These are phyloP conservation scores for Chlorencoelia australis DNA, from an alignment of 2,329 filamentous ascomycete genomes.

Conservation along the genomic window DNA sequence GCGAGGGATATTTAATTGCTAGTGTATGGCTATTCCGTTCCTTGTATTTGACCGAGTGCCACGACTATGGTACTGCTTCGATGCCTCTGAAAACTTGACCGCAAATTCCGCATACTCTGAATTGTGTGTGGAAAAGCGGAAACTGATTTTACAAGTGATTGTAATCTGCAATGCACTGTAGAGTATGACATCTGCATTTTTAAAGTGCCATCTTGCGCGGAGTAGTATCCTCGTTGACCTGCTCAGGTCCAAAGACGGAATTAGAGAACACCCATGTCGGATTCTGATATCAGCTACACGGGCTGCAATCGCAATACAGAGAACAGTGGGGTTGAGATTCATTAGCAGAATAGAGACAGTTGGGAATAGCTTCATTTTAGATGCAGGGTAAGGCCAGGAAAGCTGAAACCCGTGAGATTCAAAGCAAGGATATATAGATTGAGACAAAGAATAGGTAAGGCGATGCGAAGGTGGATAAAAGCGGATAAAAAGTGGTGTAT, in stretches of 20 bases:
- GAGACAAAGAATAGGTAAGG: neutral
- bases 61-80: neutral
- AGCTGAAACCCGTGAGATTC: constrained; percentile 1
- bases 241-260: too few relatives aligned
- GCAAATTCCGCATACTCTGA: neutral
- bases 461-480: neutral
- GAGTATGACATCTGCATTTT: too few relatives aligned
- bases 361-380: constrained; percentile 6
- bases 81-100: neutral
- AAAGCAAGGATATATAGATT: constrained; percentile 3
- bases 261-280: too few relatives aligned
- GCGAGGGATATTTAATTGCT: too few relatives aligned
- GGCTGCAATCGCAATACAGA: constrained; percentile 6
- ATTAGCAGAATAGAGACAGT: constrained; percentile 4
- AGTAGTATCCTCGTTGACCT: too few relatives aligned
- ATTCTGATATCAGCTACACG: too few relatives aligned
- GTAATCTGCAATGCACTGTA: too few relatives aligned
- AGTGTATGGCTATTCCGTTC: neutral
- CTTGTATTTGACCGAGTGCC: neutral
- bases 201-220: too few relatives aligned
- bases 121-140: too few relatives aligned
- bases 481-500: neutral
- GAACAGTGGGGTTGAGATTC: constrained; percentile 3
- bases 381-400: constrained; percentile 4
- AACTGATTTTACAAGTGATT: too few relatives aligned